Percentiles rank a stretch among this genome's conserved stretches.
Conservation (phyloP, 1,139 yeast genomes). For the Pichia sp. region DNA sequence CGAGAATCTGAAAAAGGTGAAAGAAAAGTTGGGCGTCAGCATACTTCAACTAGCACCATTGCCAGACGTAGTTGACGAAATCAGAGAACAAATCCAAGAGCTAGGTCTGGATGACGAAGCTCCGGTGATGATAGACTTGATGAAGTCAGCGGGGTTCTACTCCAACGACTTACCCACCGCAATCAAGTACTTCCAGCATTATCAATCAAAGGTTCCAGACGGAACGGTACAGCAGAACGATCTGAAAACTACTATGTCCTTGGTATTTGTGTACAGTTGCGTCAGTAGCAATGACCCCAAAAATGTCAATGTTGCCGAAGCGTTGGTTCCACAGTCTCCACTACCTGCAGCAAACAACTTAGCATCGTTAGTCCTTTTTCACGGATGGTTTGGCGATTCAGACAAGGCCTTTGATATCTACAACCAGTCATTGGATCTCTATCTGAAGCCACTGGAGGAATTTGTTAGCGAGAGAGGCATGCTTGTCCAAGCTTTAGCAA, state of each 20-base stretch:
- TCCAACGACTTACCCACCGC: constrained; percentile 38
- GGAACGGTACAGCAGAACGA: constrained; percentile 36
- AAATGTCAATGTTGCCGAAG: constrained; percentile 43
- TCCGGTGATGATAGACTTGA: constrained; percentile 26
- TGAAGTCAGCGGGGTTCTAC: constrained; percentile 26
- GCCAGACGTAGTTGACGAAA: constrained; percentile 16
- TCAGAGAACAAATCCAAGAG: constrained; percentile 21
- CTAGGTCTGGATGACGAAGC: constrained; percentile 21
- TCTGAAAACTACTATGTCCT: constrained; percentile 34
- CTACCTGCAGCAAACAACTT: constrained; percentile 39
- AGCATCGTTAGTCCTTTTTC: constrained; percentile 45
- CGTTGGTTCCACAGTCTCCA: constrained; percentile 38
- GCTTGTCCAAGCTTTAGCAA: constrained; percentile 50
- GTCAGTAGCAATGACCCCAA: constrained; percentile 36
- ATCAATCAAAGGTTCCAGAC: constrained; percentile 35
- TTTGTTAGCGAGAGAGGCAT: constrained; percentile 43
- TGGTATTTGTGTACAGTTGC: constrained; percentile 41
- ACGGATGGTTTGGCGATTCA: constrained; percentile 40
- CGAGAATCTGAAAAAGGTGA: constrained; percentile 15
- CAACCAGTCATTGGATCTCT: constrained; percentile 39
- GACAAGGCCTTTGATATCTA: constrained; percentile 47
- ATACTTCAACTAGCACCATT: constrained; percentile 14
- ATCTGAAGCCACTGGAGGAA: constrained; percentile 19
- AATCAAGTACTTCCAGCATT: constrained; percentile 45
- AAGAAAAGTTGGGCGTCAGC: constrained; percentile 3